These are phyloP conservation scores for Anthostomella pinea DNA, from an alignment of 2,329 filamentous ascomycete species.

Conservation along the genomic window DNA sequence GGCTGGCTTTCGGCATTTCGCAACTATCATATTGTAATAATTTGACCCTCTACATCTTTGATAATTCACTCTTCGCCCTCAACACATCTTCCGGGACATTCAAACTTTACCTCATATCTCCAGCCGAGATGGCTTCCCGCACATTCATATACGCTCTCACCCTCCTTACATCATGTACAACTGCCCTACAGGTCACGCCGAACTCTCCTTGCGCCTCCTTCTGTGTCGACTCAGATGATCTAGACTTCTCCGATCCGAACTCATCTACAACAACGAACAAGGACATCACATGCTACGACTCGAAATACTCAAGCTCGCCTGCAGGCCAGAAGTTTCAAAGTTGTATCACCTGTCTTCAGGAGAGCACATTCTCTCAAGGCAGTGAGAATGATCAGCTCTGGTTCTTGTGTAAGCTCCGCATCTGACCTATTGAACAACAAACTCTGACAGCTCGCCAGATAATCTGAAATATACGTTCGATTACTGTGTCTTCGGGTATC, in stretches of 20 bases:
- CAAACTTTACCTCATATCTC: constrained; percentile 11
- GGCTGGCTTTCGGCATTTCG: constrained; percentile 24
- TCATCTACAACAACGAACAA: constrained; percentile 42
- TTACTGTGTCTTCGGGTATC: constrained; percentile 52
- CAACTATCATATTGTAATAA: constrained; percentile 22
- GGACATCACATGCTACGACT: constrained; percentile 49
- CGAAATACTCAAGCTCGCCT: constrained; percentile 36
- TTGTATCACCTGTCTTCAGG: constrained; percentile 53
- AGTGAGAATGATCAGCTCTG: constrained; percentile 52
- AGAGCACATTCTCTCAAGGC: constrained; percentile 46
- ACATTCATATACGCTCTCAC: constrained; percentile 23
- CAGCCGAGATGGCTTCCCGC: constrained; percentile 25
- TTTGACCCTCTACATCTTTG: constrained; percentile 2
- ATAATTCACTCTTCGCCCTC: constrained; percentile 4
- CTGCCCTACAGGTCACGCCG: constrained; percentile 48
- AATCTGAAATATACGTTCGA: constrained; percentile 52
- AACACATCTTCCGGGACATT: background rate
- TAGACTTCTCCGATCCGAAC: constrained; percentile 44
- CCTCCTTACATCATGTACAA: constrained; percentile 17
- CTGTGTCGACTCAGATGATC: constrained; percentile 42
- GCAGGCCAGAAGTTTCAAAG: constrained; percentile 45
- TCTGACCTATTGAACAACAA: background rate
- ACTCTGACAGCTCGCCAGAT: constrained; percentile 36
- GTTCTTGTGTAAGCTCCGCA: constrained; percentile 50
- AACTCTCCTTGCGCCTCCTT: constrained; percentile 53